These are phyloP conservation scores for Ogataea sp. DNA, from an alignment of 805 yeast species.

Conservation along the genomic window DNA sequence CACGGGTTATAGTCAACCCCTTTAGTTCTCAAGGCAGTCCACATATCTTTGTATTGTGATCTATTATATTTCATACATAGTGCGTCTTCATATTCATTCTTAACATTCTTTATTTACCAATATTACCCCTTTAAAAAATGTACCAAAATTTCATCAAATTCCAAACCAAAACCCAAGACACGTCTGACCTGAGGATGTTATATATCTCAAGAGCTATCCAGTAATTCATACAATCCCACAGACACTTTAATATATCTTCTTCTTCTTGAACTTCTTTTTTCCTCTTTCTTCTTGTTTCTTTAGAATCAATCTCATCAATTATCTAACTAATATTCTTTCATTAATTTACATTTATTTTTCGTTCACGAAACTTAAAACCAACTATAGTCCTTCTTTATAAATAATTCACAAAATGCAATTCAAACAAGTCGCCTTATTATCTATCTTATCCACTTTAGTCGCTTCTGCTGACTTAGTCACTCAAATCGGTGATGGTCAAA, in stretches of 20 bases:
- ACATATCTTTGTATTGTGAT: too few species aligned
- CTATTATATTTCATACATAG: too few species aligned
- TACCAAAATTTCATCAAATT: too few species aligned
- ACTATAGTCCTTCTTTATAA: not conserved
- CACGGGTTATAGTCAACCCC: too few species aligned
- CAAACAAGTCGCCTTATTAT: conserved; percentile 10
- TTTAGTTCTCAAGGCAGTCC: too few species aligned
- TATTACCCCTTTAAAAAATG: not conserved
- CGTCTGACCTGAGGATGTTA: too few species aligned
- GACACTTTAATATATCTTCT: not conserved
- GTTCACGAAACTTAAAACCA: not conserved
- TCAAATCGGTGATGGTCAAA: conserved; percentile 17
- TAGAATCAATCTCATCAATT: too few species aligned
- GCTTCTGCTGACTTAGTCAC: conserved; percentile 10
- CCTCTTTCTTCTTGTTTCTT: too few species aligned
- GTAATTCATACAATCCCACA: not conserved
- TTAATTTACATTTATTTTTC: not conserved
- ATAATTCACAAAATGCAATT: conserved; percentile 14
- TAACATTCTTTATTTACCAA: not conserved
- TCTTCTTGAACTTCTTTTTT: not conserved
- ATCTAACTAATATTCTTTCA: too few species aligned
- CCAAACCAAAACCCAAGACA: too few species aligned
- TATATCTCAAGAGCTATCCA: too few species aligned
- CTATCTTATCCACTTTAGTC: conserved; percentile 10
- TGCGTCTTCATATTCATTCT: too few species aligned